Evolutionary conservation across 2,329 filamentous ascomycete species (phyloP).

Genomic region (Penicillium crustosum): DNA sequence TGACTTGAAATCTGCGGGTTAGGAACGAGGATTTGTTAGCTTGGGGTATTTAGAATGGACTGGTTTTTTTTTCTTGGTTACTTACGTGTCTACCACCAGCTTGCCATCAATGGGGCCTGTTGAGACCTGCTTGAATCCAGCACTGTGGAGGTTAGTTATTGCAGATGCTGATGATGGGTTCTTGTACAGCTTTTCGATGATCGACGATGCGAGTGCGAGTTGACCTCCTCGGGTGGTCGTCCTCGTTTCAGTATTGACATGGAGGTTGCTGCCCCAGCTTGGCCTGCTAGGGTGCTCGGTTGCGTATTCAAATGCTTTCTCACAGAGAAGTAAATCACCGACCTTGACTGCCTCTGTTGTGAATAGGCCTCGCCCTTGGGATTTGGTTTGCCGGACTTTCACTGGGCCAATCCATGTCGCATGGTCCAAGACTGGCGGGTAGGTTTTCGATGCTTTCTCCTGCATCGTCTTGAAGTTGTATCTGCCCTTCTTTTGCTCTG

Average conservation of each 20-base stretch:
- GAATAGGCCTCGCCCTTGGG: conserved; percentile 53
- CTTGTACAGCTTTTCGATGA: conserved; percentile 49
- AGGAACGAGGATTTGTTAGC: not conserved
- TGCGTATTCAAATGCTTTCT: conserved; percentile 55
- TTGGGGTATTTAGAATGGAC: not conserved
- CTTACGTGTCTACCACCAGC: not conserved
- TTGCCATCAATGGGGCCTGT: not conserved
- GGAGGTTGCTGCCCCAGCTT: not conserved
- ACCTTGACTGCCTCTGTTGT: conserved; percentile 48
- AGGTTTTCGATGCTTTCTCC: conserved; percentile 29
- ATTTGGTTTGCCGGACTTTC: conserved; percentile 41
- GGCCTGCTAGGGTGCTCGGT: not conserved
- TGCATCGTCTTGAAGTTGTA: conserved; percentile 27
- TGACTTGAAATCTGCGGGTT: conserved; percentile 46
- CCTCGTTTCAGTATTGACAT: not conserved
- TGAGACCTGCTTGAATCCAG: conserved; percentile 22
- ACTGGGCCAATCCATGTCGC: conserved; percentile 50
- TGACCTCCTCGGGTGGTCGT: not conserved
- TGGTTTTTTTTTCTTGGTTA: too few relatives aligned
- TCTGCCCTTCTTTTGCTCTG: conserved; percentile 17
- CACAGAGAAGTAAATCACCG: conserved; percentile 56
- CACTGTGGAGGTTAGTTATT: conserved; percentile 41
- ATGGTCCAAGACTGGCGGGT: conserved; percentile 12
- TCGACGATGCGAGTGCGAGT: not conserved
- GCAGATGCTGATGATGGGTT: conserved; percentile 35